These are phyloP conservation scores for Solanum sitiens DNA, from an alignment of 257 asterid species.

Conservation along the genomic window DNA sequence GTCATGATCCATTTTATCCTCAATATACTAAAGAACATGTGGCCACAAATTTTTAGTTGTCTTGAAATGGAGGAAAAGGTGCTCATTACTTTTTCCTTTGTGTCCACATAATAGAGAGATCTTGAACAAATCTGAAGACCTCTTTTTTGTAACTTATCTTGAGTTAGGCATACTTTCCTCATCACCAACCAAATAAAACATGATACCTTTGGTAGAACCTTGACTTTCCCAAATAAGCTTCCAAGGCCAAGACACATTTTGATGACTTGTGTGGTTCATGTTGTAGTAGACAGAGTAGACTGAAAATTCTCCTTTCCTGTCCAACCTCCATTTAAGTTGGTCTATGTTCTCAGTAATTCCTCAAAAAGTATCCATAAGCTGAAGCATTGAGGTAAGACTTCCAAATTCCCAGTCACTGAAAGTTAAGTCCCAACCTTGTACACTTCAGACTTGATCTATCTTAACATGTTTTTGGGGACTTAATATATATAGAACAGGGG, in stretches of 20 bases:
- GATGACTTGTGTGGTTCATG: neutral
- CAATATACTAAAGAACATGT: neutral
- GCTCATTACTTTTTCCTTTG: neutral
- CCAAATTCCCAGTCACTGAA: neutral
- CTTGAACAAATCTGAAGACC: neutral
- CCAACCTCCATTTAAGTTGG: neutral
- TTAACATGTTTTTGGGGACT: neutral
- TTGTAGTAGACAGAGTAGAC: neutral
- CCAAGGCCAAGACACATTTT: neutral
- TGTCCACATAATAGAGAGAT: neutral
- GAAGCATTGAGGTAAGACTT: neutral
- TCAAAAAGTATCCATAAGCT: neutral
- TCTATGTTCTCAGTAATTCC: neutral
- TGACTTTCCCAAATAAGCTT: neutral
- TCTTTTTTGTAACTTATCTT: too few relatives aligned
- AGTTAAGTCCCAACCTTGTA: neutral
- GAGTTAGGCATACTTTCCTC: neutral
- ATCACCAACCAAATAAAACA: neutral
- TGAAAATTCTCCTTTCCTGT: neutral
- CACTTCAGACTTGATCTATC: neutral
- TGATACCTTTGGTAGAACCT: neutral
- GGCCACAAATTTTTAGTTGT: neutral
- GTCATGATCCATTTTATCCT: neutral
- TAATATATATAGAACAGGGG: too few relatives aligned
- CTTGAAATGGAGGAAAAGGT: neutral